phyloP scores from a whole-genome alignment of 805 yeast species.

The Phaffomyces opuntiae region DNA sequence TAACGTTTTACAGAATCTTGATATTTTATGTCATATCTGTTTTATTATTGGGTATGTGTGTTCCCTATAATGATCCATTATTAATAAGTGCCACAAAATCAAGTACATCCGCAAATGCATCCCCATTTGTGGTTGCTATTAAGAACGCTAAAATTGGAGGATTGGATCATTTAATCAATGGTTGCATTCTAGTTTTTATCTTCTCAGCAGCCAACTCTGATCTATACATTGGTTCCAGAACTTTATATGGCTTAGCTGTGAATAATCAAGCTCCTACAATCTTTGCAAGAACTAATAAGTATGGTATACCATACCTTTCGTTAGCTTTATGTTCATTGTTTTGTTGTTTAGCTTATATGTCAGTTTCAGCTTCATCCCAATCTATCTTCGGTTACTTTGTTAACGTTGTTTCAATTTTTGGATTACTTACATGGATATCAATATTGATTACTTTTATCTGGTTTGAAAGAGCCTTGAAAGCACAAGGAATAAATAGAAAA shows the following conservation, averaged over 20 bases:
- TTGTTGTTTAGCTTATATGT: conserved; percentile 66
- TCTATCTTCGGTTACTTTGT: conserved; percentile 63
- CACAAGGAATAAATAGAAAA: conserved; percentile 57
- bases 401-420: conserved; percentile 70
- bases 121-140: conserved; percentile 83
- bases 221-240: conserved; percentile 71
- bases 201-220: conserved; percentile 80
- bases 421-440: conserved; percentile 68
- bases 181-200: conserved; percentile 68
- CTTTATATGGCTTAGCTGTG: conserved; percentile 61
- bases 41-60: conserved; percentile 61
- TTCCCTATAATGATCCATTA: conserved; percentile 47
- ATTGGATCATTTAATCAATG: conserved; percentile 71
- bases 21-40: conserved; percentile 58
- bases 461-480: conserved; percentile 58
- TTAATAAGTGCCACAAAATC: conserved; percentile 42
- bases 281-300: conserved; percentile 55
- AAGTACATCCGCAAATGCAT: conserved; percentile 57
- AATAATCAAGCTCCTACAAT: conserved; percentile 70
- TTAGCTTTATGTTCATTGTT: conserved; percentile 42
- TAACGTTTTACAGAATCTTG: conserved; percentile 63
- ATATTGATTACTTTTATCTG: conserved; percentile 61
- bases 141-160: conserved; percentile 56
- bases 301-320: conserved; percentile 66
- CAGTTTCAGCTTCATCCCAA: conserved; percentile 48